Evolutionary conservation across 2,329 filamentous ascomycete genomes (phyloP).

Genomic region (Elsinoe perseae): DNA sequence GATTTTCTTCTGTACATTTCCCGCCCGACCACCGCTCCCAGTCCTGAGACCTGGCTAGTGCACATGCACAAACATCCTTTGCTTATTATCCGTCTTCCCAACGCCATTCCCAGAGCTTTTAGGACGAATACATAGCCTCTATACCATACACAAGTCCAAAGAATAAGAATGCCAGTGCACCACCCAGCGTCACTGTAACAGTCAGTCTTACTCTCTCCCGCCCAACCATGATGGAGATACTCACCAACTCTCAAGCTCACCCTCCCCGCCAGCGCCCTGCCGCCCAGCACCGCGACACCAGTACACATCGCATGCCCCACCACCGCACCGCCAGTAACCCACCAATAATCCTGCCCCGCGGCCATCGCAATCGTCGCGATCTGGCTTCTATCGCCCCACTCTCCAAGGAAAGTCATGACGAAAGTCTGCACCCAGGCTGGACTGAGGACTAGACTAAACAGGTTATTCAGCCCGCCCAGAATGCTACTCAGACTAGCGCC

Average conservation of each 20-base stretch:
- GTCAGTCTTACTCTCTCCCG: conserved; percentile 25
- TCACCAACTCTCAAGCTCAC: conserved; percentile 94
- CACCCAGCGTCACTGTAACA: conserved; percentile 74
- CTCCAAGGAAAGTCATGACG: conserved; percentile 95
- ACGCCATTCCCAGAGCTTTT: conserved; percentile 1
- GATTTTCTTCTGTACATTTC: background rate
- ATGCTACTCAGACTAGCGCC: conserved; percentile 38
- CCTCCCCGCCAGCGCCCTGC: conserved; percentile 81
- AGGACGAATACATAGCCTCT: conserved; percentile 42
- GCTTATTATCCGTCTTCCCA: background rate
- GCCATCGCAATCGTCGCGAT: conserved; percentile 99
- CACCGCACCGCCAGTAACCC: conserved; percentile 85
- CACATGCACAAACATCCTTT: background rate
- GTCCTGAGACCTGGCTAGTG: background rate
- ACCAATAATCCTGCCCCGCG: conserved; percentile 97
- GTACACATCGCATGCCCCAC: conserved; percentile 85
- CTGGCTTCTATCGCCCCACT: conserved; percentile 96
- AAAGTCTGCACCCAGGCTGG: conserved; percentile 99
- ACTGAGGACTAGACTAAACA: conserved; percentile 79
- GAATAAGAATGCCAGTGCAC: conserved; percentile 78
- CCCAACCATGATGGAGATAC: conserved; percentile 35
- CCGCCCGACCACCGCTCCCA: background rate
- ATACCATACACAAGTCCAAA: conserved; percentile 89
- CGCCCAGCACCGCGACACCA: conserved; percentile 81
- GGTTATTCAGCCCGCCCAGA: conserved; percentile 66